Evolutionary conservation across 2,329 filamentous ascomycete genomes (phyloP), one percentile per base, ranked within the genome.

Genomic region (Ophiocordyceps camponoti-saundersi): DNA sequence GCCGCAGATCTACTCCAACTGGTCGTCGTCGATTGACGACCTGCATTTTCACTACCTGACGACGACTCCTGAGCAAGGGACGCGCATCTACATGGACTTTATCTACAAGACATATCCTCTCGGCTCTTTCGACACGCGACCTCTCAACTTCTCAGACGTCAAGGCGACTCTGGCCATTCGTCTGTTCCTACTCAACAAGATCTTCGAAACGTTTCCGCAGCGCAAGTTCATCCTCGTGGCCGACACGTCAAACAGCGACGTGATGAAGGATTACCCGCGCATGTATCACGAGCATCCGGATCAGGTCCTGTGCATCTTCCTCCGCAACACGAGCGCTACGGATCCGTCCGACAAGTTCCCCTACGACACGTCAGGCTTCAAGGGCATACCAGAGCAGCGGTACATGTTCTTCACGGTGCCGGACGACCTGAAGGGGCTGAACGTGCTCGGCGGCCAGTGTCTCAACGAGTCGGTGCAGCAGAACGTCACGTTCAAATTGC

Each of bases 31-130:
- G 21, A 67, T 85, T 15, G 72, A 76, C 0, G 72, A 85, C 55
- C 69, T 80, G 51, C 84, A 88, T 59, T 89, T 88, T 67, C 83
- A 88, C 64, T 89, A 89, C 63, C 69, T 89, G 20, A 89, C 84
- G 0, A 89, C 84, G 0, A 86, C 83, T 0, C 84, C 84, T 0
- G 84, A 88, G 62, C 84, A 89, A 59, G 72, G 79, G 5, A 86
- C 84, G 0, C 70, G 83, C 41, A 82, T 80, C 53, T 89, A 89
- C 65, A 86, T 87, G 82, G 73, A 82, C 49, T 82, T 82, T 62
- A 87, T 89, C 60, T 88, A 83, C 68, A 75, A 77, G 56, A 85
- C 74, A 7, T 89, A 89, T 58, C 85, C 85, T 0, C 73, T 79
- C 15, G 85, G 85, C 42, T 83, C 78, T 41, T 87, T 87, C 58